These are phyloP conservation scores for Paradendryphiella salina DNA, from an alignment of 2,329 filamentous ascomycete genomes.

Conservation along the genomic window DNA sequence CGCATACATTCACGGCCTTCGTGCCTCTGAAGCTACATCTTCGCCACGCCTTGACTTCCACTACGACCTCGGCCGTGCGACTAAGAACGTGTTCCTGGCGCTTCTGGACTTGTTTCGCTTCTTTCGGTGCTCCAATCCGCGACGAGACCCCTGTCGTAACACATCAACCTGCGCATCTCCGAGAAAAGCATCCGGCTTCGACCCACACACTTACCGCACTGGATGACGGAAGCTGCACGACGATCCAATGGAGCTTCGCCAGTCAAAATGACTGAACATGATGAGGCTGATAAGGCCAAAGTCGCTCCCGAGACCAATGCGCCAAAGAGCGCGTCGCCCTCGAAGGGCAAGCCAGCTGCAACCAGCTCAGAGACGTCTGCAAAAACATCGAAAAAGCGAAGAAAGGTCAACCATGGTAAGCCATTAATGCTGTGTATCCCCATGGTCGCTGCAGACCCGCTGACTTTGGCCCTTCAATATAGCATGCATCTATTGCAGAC, in stretches of 20 bases:
- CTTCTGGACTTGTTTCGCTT: constrained; percentile 24
- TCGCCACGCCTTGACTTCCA: constrained; percentile 22
- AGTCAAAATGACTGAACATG: constrained; percentile 40
- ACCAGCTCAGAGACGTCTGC: constrained; percentile 36
- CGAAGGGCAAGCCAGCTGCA: constrained; percentile 37
- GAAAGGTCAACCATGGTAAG: constrained; percentile 59
- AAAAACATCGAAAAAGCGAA: constrained; percentile 53
- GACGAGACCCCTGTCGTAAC: constrained; percentile 29
- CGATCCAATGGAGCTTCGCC: constrained; percentile 45
- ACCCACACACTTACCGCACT: constrained; percentile 36
- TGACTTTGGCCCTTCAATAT: constrained; percentile 30
- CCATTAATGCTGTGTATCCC: constrained; percentile 27
- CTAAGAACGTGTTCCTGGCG: constrained; percentile 33
- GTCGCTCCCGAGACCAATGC: constrained; percentile 30
- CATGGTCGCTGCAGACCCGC: constrained; percentile 29
- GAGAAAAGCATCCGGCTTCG: constrained; percentile 36
- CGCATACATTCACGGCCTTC: constrained; percentile 32
- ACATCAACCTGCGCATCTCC: constrained; percentile 28
- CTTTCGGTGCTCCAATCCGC: constrained; percentile 27
- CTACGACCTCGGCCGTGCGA: constrained; percentile 27
- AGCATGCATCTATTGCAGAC: constrained; percentile 59
- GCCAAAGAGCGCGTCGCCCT: constrained; percentile 34
- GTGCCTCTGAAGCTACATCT: constrained; percentile 29
- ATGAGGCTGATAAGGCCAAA: constrained; percentile 36
- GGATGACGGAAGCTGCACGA: constrained; percentile 46